These are phyloP conservation scores for Suillus discolor DNA, from an alignment of 768 basidiomycete genomes.

Conservation along the genomic window DNA sequence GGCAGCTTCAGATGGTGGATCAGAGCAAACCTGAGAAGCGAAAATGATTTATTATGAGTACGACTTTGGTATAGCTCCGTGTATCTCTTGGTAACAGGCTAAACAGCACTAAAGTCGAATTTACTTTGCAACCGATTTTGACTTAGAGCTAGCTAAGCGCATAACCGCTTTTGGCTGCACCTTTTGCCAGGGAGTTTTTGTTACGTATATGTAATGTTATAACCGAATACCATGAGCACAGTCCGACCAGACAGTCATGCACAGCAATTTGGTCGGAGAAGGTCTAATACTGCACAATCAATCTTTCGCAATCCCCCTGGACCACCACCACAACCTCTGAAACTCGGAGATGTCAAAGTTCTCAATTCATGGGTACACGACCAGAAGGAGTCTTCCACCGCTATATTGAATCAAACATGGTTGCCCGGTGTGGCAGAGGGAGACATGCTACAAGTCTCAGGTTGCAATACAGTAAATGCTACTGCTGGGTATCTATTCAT, in stretches of 20 bases:
- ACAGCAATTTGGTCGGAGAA: constrained; percentile 54
- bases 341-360: constrained; percentile 61
- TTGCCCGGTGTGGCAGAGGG: constrained; percentile 83
- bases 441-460: constrained; percentile 63
- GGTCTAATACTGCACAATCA: constrained; percentile 78
- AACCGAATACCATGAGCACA: constrained; percentile 46
- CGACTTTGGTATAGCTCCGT: background rate
- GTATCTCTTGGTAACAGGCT: background rate
- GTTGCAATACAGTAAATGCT: constrained; percentile 42
- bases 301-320: constrained; percentile 43
- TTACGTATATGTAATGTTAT: too few relatives aligned
- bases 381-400: constrained; percentile 54
- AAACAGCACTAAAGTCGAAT: too few relatives aligned
- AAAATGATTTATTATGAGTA: background rate
- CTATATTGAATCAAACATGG: constrained; percentile 70
- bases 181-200: background rate
- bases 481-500: constrained; percentile 60
- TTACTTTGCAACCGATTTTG: background rate
- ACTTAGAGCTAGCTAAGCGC: background rate
- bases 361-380: constrained; percentile 80
- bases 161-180: background rate
- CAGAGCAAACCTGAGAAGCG: background rate
- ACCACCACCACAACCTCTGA: constrained; percentile 48
- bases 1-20: background rate
- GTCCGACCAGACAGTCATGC: constrained; percentile 68